Base-by-base conservation (phyloP, 108 stramenopile species). In the Skeletonema potamos region DNA sequence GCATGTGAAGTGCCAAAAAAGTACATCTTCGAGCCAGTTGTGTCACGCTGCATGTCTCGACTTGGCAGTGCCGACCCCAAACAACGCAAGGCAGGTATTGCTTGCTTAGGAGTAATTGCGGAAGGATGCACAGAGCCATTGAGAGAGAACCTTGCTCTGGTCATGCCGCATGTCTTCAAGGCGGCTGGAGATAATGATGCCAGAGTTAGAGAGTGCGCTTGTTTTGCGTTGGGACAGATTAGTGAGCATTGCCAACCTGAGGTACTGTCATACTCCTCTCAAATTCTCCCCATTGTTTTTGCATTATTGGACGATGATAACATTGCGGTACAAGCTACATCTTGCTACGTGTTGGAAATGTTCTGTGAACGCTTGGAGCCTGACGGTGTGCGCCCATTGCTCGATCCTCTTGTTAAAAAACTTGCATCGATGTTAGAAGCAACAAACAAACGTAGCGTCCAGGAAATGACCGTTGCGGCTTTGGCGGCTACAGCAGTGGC, bases 231-330 rank as follows among this genome's bases (percentile, higher is more conserved):
- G 17, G 98, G 98, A 54, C 98, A 99, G 70, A 87, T 98, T 63
- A 86, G 93, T 46, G 98, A 99, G 82, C 95, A 97, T 75, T 98
- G 97, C 83, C 98, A 98, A 84, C 98, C 98, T 9, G 97, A 98
- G 60, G 95, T 99, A 34, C 76, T 99, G 75, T 79, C 76, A 20
- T 97, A 95, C 81, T 84, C 90, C 27, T 68, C 84, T 10, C 88
- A 96, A 76, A 95, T 99, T 66, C 70, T 99, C 8, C 98, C 98
- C 12, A 95, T 93, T 73, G 96, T 98, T 27, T 99, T 98, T 81
- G 68, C 68, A 3, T 71, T 98, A 24, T 71, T 99, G 36, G 96
- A 98, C 63, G 98, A 99, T 79, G 77, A 88, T 58, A 82, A 74
- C 43, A 82, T 93, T 29, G 89, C 93, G 26, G 92, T 96, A 17